These are phyloP conservation scores for Mycena vitilis DNA, from an alignment of 768 basidiomycete genomes.

Conservation along the genomic window DNA sequence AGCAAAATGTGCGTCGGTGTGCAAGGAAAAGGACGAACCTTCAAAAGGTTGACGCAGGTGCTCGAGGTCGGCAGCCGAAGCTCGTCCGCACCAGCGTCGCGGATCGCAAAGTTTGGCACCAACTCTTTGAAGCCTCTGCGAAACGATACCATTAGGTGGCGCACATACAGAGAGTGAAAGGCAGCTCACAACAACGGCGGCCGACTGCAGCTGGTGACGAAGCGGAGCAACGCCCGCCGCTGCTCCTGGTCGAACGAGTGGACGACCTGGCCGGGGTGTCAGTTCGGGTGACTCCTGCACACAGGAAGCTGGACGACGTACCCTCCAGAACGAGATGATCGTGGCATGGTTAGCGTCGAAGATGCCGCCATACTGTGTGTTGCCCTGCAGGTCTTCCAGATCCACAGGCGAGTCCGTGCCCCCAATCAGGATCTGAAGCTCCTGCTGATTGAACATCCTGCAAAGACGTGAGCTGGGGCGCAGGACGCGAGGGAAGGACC, in stretches of 20 bases:
- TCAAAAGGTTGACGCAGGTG: slow-evolving; percentile 93
- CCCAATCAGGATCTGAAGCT: slow-evolving; percentile 91
- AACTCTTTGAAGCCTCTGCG: slow-evolving; percentile 87
- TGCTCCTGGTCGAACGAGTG: slow-evolving; percentile 85
- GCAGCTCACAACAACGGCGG: slow-evolving; percentile 83
- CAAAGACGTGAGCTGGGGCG: background rate
- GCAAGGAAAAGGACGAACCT: slow-evolving; percentile 57
- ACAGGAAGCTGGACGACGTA: slow-evolving; percentile 47
- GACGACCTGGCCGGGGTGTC: slow-evolving; percentile 66
- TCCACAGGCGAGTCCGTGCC: slow-evolving; percentile 90
- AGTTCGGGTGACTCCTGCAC: background rate
- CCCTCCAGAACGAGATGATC: slow-evolving; percentile 87
- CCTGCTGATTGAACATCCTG: slow-evolving; percentile 98
- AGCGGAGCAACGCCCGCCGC: slow-evolving; percentile 80
- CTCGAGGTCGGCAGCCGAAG: slow-evolving; percentile 79
- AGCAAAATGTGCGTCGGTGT: background rate
- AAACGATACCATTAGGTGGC: background rate
- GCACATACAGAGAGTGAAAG: background rate
- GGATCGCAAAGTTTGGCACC: slow-evolving; percentile 88
- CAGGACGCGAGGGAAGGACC: background rate
- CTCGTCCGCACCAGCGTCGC: slow-evolving; percentile 82
- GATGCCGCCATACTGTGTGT: slow-evolving; percentile 88
- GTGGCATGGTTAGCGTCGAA: slow-evolving; percentile 79
- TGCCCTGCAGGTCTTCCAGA: slow-evolving; percentile 77
- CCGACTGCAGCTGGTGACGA: slow-evolving; percentile 93